Conservation (phyloP, 176 grass and related monocot species). For the Oryza australiensis region DNA sequence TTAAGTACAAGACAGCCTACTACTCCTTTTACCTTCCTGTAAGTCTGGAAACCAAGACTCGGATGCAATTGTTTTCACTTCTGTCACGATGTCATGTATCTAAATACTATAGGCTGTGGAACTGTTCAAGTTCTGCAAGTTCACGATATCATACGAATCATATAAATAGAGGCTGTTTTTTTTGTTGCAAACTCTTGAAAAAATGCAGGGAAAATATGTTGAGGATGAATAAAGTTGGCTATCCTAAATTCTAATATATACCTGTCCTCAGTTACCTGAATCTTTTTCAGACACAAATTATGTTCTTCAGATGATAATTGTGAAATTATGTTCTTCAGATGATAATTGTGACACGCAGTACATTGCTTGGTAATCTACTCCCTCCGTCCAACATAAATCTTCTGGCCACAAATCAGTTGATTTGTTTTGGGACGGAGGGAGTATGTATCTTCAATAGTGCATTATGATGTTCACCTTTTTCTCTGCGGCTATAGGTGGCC, state of each 20-base stretch:
- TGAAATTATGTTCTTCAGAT: background rate
- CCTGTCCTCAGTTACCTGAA: background rate
- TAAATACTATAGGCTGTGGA: background rate
- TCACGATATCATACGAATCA: background rate
- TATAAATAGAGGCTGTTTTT: background rate
- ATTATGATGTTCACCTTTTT: background rate
- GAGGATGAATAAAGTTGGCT: background rate
- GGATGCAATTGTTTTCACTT: background rate
- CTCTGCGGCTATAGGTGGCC: constrained; percentile 37
- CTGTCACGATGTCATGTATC: background rate
- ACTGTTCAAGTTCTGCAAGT: background rate
- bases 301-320: background rate
- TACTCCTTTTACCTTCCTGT: constrained; percentile 74
- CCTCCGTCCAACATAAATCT: too few relatives aligned
- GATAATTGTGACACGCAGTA: background rate
- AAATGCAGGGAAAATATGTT: background rate
- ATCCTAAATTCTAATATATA: background rate
- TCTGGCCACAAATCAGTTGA: too few relatives aligned
- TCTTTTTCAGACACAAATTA: background rate
- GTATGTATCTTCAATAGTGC: background rate
- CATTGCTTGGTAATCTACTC: background rate
- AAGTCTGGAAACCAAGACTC: constrained; percentile 11
- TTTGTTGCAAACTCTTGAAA: background rate
- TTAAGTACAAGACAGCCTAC: constrained; percentile 64
- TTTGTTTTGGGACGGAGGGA: too few relatives aligned